Evolutionary conservation across 169 alveolate genomes (phyloP).

Genomic region (Plasmodium billcollinsi): DNA sequence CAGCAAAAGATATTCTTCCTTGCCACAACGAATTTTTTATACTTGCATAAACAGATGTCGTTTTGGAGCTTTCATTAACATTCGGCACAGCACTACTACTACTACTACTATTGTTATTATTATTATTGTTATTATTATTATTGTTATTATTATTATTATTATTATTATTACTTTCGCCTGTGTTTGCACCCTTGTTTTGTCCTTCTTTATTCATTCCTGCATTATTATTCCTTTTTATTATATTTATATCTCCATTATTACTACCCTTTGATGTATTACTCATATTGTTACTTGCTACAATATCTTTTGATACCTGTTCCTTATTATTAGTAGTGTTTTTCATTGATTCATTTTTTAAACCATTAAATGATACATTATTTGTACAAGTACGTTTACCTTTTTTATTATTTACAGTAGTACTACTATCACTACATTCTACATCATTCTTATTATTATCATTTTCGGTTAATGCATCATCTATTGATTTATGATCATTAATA

Average conservation of each 20-base stretch:
- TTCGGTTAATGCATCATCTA: not conserved
- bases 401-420: not conserved
- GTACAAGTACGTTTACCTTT: not conserved
- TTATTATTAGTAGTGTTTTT: slow-evolving; percentile 1
- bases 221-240: not conserved
- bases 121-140: slow-evolving; percentile 1
- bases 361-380: not conserved
- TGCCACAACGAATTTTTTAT: slow-evolving; percentile 67
- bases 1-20: slow-evolving; percentile 75
- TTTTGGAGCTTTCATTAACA: slow-evolving; percentile 4
- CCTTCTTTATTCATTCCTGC: not conserved
- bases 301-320: not conserved
- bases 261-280: not conserved
- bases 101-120: not conserved
- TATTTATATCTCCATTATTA: not conserved
- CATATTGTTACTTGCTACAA: not conserved
- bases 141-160: not conserved
- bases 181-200: not conserved
- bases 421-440: not conserved
- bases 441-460: slow-evolving; percentile 12
- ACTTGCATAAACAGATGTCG: slow-evolving; percentile 12
- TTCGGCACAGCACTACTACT: not conserved
- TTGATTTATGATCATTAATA: not conserved
- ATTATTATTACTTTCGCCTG: not conserved
- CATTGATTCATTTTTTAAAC: slow-evolving; percentile 9